phyloP scores from a whole-genome alignment of 768 basidiomycete species.

The Boletus subparvulus region DNA sequence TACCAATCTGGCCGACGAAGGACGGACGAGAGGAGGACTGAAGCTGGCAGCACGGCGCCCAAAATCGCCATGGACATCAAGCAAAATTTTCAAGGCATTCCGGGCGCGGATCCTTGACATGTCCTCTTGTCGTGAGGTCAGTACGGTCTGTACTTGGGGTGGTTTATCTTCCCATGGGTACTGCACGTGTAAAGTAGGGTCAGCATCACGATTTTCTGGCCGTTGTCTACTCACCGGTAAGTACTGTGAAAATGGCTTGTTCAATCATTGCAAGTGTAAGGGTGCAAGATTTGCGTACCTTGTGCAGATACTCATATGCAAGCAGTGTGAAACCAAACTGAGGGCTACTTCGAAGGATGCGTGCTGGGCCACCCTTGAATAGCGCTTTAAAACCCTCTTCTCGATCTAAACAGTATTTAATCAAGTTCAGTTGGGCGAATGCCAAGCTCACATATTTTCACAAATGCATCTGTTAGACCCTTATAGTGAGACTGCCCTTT shows the following conservation, averaged over 20 bases:
- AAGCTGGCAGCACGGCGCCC: slow-evolving; percentile 53
- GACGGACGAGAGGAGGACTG: slow-evolving; percentile 23
- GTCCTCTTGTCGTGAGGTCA: slow-evolving; percentile 74
- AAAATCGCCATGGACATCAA: slow-evolving; percentile 91
- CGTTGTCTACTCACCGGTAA: slow-evolving; percentile 28
- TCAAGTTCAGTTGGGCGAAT: slow-evolving; percentile 9
- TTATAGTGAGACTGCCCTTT: slow-evolving; percentile 91
- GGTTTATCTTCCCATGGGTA: slow-evolving; percentile 80
- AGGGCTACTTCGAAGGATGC: slow-evolving; percentile 83
- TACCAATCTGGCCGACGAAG: slow-evolving; percentile 19
- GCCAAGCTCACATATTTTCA: slow-evolving; percentile 73
- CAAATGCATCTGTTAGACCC: slow-evolving; percentile 84
- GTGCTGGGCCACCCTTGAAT: slow-evolving; percentile 90
- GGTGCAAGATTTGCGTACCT: slow-evolving; percentile 39
- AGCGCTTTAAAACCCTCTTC: slow-evolving; percentile 90
- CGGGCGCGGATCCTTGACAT: slow-evolving; percentile 87
- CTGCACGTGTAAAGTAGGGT: slow-evolving; percentile 36
- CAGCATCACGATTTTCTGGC: slow-evolving; percentile 3
- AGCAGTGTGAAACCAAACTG: slow-evolving; percentile 95
- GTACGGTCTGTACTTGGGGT: slow-evolving; percentile 64
- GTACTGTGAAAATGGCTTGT: slow-evolving; percentile 22
- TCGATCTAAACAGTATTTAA: slow-evolving; percentile 47
- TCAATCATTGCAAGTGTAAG: not conserved
- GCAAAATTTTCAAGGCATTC: slow-evolving; percentile 89
- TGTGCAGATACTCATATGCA: slow-evolving; percentile 72